Evolutionary conservation across 2,329 filamentous ascomycete species (phyloP).

Genomic region (Rutstroemia sydowiana): DNA sequence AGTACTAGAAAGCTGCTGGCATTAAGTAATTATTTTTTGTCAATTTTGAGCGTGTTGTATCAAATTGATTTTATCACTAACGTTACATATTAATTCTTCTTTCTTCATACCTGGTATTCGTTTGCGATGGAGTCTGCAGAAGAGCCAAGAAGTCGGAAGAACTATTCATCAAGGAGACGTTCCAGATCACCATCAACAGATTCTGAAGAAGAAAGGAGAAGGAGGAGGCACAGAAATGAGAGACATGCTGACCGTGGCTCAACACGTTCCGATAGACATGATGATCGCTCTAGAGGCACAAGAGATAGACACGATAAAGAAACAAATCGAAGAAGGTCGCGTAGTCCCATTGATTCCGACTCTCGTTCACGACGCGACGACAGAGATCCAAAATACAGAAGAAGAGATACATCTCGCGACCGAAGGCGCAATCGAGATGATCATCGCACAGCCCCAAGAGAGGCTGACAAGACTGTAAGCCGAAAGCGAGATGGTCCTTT

Average conservation of each 20-base stretch:
- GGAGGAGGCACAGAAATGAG: slow-evolving; percentile 20
- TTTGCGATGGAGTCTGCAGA: slow-evolving; percentile 16
- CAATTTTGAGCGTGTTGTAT: too few relatives aligned
- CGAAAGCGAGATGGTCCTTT: slow-evolving; percentile 40
- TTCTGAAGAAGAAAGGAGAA: slow-evolving; percentile 25
- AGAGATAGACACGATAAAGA: slow-evolving; percentile 18
- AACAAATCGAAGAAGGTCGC: slow-evolving; percentile 24
- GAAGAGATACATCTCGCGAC: slow-evolving; percentile 22
- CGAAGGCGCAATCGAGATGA: slow-evolving; percentile 17
- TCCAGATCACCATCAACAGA: slow-evolving; percentile 23
- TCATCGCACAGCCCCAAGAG: neutral
- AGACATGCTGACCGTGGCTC: slow-evolving; percentile 12
- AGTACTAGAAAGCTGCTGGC: neutral
- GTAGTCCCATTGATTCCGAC: slow-evolving; percentile 20
- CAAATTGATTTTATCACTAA: neutral
- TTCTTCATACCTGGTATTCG: too few relatives aligned
- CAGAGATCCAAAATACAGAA: slow-evolving; percentile 21
- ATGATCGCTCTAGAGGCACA: slow-evolving; percentile 3
- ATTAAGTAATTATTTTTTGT: too few relatives aligned
- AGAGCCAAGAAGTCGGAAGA: slow-evolving; percentile 12
- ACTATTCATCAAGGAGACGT: slow-evolving; percentile 14
- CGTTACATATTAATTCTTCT: neutral
- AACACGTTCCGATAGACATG: slow-evolving; percentile 4
- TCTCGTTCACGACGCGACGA: slow-evolving; percentile 20
- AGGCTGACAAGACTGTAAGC: slow-evolving; percentile 11